Conservation (phyloP, 2,329 filamentous ascomycete genomes). For the Diaporthe vaccinii region DNA sequence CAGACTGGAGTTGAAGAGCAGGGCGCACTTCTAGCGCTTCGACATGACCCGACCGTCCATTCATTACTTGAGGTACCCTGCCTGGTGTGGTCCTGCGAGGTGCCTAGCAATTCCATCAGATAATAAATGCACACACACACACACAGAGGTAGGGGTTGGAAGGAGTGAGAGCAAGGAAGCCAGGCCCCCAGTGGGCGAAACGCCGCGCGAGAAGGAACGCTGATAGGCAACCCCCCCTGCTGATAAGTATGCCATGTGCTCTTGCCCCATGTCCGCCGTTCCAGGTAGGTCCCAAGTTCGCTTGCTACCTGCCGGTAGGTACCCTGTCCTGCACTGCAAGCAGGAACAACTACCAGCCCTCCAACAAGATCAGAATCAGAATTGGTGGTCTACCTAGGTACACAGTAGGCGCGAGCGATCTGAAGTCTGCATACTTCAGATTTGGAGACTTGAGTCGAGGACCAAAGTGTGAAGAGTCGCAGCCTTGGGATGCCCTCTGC, state of each 20-base stretch:
- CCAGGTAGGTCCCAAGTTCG: not conserved
- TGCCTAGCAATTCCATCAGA: not conserved
- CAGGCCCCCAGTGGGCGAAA: slow-evolving; percentile 1
- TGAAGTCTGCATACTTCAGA: not conserved
- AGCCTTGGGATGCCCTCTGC: not conserved
- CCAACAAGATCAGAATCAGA: not conserved
- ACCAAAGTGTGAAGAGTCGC: not conserved
- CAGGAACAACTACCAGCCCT: not conserved
- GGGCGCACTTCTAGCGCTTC: slow-evolving; percentile 9
- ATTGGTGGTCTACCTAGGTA: too few species aligned
- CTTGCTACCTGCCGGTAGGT: not conserved
- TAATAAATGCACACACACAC: not conserved
- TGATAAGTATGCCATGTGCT: slow-evolving; percentile 14
- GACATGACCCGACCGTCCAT: not conserved
- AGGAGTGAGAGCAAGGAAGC: not conserved
- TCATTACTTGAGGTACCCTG: not conserved
- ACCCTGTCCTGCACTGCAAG: not conserved
- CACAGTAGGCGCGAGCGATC: not conserved
- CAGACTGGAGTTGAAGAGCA: not conserved
- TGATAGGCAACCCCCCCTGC: slow-evolving; percentile 16
- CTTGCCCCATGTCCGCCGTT: slow-evolving; percentile 2
- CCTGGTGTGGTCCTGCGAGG: not conserved
- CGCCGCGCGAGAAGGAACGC: slow-evolving; percentile 7
- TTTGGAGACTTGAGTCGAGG: not conserved
- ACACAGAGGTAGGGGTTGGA: not conserved